Evolutionary conservation across 371 early-diverging fungal species (phyloP).

Genomic region (Mucor piriformis): DNA sequence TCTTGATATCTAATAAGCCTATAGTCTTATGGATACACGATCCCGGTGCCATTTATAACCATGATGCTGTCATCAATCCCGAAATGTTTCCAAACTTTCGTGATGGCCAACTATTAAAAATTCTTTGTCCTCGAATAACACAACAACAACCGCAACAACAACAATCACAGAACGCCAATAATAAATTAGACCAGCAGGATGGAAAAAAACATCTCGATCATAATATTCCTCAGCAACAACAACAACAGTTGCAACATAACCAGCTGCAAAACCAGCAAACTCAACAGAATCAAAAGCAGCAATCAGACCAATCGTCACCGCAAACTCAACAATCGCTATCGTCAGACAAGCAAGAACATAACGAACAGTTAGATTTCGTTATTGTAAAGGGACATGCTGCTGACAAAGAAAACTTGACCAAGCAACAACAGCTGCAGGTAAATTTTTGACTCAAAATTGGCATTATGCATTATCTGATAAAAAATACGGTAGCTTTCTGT

Average conservation of each 20-base stretch:
- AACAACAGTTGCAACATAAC: slow-evolving; percentile 17
- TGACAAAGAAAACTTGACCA: slow-evolving; percentile 53
- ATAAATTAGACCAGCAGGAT: slow-evolving; percentile 15
- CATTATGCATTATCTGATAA: not conserved
- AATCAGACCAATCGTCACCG: not conserved
- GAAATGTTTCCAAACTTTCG: slow-evolving; percentile 74
- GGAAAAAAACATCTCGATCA: slow-evolving; percentile 22
- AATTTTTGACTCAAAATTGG: not conserved
- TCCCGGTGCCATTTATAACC: slow-evolving; percentile 42
- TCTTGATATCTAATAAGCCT: slow-evolving; percentile 43
- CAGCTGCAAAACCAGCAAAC: slow-evolving; percentile 9
- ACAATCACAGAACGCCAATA: slow-evolving; percentile 31
- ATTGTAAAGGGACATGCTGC: slow-evolving; percentile 53
- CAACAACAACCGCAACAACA: slow-evolving; percentile 30
- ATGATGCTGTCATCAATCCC: slow-evolving; percentile 85
- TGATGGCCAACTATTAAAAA: slow-evolving; percentile 76
- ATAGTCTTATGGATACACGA: slow-evolving; percentile 53
- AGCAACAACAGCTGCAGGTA: slow-evolving; percentile 67
- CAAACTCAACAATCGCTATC: slow-evolving; percentile 1
- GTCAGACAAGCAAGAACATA: slow-evolving; percentile 2
- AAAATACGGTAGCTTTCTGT: slow-evolving; percentile 37
- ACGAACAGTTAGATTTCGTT: slow-evolving; percentile 29
- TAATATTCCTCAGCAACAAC: slow-evolving; percentile 2
- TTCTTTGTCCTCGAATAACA: slow-evolving; percentile 33
- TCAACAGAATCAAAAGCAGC: slow-evolving; percentile 5